A percentile compares a stretch with the other conserved stretches of the same genome.
These are phyloP conservation scores for Pelargonium nanum DNA, from an alignment of 345 rosid genomes.

Conservation along the genomic window DNA sequence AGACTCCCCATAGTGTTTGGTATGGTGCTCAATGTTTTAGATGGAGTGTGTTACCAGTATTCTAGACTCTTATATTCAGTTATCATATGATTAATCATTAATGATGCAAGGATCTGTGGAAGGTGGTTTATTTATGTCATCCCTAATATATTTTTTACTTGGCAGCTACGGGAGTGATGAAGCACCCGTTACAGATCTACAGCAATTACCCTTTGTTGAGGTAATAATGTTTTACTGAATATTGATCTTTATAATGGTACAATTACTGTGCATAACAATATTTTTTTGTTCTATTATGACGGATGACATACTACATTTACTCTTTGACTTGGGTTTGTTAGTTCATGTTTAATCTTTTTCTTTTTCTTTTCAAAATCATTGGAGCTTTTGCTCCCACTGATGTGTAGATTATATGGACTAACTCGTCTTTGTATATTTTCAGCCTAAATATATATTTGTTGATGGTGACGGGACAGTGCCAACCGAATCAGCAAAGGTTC, in stretches of 20 bases:
- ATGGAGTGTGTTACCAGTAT: too few species aligned
- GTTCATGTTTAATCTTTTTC: conserved; percentile 1
- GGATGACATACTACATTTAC: neutral
- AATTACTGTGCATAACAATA: neutral
- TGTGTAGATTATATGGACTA: conserved; percentile 2
- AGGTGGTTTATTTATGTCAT: neutral
- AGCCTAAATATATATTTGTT: conserved; percentile 72
- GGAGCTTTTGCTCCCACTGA: neutral
- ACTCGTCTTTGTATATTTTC: conserved; percentile 20
- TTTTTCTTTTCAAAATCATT: neutral
- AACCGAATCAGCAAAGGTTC: conserved; percentile 76
- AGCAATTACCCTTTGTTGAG: conserved; percentile 48
- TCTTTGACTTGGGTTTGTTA: neutral
- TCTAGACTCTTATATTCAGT: neutral
- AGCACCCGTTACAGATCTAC: conserved; percentile 51
- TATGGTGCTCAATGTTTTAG: conserved; percentile 16
- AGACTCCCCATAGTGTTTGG: conserved; percentile 90
- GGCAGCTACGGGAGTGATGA: conserved; percentile 86
- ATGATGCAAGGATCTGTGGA: neutral
- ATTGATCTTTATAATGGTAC: conserved; percentile 1
- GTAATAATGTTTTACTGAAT: conserved; percentile 23
- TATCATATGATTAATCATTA: neutral
- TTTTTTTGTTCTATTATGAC: neutral
- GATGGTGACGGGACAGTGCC: conserved; percentile 99
- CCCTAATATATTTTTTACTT: conserved; percentile 9